Base-by-base conservation (phyloP, 805 yeast genomes). In the Kuraishia borneana region DNA sequence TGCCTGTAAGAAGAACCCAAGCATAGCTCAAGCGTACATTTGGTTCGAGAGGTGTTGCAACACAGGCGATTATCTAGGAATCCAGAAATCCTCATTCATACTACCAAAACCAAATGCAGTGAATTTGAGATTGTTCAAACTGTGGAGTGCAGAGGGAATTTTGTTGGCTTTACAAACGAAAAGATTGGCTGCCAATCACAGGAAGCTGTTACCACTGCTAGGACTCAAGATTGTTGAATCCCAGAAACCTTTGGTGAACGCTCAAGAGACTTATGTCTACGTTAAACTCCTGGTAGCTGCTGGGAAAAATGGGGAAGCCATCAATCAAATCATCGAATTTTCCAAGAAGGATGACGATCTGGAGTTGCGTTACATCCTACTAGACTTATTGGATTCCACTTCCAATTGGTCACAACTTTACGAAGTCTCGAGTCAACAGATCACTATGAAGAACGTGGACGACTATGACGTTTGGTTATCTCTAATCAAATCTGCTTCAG, bases 401-500 rank as follows among this genome's bases (percentile, higher is more conserved):
- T 31, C 14, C 4, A 43, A 62, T 3, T 74, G 74, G 70, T 55
- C 56, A 0, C 39, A 46, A 9, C 52, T 84, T 10, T 61, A 46
- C 40, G 51, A 60, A 0, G 57, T 58, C 39, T 56, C 74, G 31
- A 28, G 48, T 4, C 39, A 45, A 3, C 60, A 73, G 10, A 50
- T 85, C 22, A 57, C 65, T 13, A 59, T 56, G 3, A 56, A 66
- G 18, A 51, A 62, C 7, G 67, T 81, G 36, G 85, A 88, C 51
- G 95, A 87, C 51, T 88, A 73, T 63, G 70, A 72, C 37, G 73
- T 85, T 26, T 84, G 94, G 83, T 70, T 74, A 42, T 57, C 62
- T 13, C 53, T 70, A 33, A 63, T 73, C 16, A 56, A 61, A 30
- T 58, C 87, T 2, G 63, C 66, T 1, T 44, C 48, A 14, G 43